phyloP scores from a whole-genome alignment of 129 eudicot species.

The Pittosporum tobira region DNA sequence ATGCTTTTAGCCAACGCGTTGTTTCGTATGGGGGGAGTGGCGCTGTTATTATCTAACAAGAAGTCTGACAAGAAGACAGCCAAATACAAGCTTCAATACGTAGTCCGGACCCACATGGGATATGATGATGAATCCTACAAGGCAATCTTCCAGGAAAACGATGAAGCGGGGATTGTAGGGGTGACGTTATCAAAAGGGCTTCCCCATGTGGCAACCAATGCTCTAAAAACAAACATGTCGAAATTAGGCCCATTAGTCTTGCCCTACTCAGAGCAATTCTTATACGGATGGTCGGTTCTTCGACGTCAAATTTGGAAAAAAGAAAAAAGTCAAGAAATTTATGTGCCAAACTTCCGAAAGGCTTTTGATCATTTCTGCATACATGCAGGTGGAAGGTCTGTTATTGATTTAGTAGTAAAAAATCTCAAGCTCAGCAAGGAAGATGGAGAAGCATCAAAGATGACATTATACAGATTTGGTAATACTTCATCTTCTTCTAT shows the following conservation, averaged over 20 bases:
- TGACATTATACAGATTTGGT: conserved; percentile 49
- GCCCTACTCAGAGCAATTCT: conserved; percentile 33
- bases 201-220: conserved; percentile 32
- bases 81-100: conserved; percentile 40
- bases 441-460: conserved; percentile 46
- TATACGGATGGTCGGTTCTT: conserved; percentile 19
- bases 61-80: conserved; percentile 24
- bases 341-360: conserved; percentile 44
- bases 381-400: conserved; percentile 55
- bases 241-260: conserved; percentile 29
- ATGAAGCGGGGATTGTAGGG: conserved; percentile 28
- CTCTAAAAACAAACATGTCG: conserved; percentile 36
- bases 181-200: conserved; percentile 29
- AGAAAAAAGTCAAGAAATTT: conserved; percentile 13
- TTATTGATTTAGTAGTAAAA: conserved; percentile 32
- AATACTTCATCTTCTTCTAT: conserved; percentile 55
- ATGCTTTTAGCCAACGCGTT: conserved; percentile 44
- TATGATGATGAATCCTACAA: conserved; percentile 38
- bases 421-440: conserved; percentile 29
- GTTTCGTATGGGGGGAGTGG: conserved; percentile 59
- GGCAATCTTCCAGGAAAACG: conserved; percentile 36
- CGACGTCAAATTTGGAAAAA: conserved; percentile 13
- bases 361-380: conserved; percentile 50
- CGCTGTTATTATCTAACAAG: conserved; percentile 35
- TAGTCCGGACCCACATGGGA: conserved; percentile 45